A percentile compares a stretch with the other conserved stretches of the same genome.
These are phyloP conservation scores for Petunia axillaris DNA, from an alignment of 257 asterid genomes.

Conservation along the genomic window DNA sequence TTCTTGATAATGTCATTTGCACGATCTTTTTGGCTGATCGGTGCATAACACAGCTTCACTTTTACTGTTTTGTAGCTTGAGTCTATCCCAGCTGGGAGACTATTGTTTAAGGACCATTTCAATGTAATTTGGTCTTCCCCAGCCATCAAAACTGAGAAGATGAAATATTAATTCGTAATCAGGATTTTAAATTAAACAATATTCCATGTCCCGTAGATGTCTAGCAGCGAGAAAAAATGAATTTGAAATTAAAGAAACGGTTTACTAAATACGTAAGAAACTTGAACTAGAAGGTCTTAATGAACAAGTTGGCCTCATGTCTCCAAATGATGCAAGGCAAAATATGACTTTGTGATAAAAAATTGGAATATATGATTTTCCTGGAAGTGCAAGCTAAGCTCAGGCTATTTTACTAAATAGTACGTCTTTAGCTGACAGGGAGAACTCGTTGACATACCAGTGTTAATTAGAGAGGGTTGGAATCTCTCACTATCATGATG, in stretches of 20 bases:
- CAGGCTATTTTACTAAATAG: background rate
- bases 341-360: background rate
- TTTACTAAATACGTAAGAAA: background rate
- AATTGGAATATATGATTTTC: background rate
- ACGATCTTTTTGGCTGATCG: conserved; percentile 68
- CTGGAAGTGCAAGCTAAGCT: background rate
- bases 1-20: conserved; percentile 49
- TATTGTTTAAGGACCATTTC: conserved; percentile 49
- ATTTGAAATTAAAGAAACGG: background rate
- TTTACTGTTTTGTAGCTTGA: conserved; percentile 51
- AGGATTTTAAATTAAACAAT: background rate
- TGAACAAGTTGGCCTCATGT: background rate
- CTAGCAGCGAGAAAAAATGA: background rate
- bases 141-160: conserved; percentile 47
- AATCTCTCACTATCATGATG: conserved; percentile 1
- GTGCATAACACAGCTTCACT: conserved; percentile 65
- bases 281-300: background rate
- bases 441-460: background rate
- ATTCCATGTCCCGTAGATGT: background rate
- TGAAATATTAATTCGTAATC: background rate
- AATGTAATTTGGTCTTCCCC: conserved; percentile 52
- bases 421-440: background rate
- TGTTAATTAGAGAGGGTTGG: background rate
- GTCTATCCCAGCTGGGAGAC: conserved; percentile 41
- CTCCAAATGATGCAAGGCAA: background rate